Evolutionary conservation across 805 yeast species (phyloP), one percentile per base, ranked within the genome.

Genomic region (Allodekkera sacchari): DNA sequence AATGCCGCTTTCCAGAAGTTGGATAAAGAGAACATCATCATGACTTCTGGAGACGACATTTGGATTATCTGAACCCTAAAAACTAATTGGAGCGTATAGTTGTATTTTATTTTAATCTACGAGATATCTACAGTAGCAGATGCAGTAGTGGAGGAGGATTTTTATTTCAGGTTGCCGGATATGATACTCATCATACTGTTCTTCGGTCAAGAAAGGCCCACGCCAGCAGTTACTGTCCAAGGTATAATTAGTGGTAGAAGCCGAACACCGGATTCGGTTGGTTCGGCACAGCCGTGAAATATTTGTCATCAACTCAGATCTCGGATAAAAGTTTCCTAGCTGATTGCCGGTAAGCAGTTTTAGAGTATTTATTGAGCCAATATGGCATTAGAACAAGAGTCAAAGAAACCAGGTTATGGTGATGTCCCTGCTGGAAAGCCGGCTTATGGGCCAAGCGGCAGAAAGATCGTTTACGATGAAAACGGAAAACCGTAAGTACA

Each of bases 401-500:
- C 33, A 7, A 33, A 32, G 8, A 33, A 25, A 14, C 13, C 28
- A 11, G 10, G 25, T n/a, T 20, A 25, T 17, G 7, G 16, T 6
- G 18, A 12, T 7, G 25, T n/a, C 10, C 44, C 49, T 10, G 18
- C 35, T 4, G 47, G 45, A 14, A 45, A 38, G 42, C 77, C 80
- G 0, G 64, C 44, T 9, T 43, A 64, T 30, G 84, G 84, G 0
- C 61, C 70, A 3, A 51, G 69, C 15, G 94, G 94, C 0, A 64
- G 79, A 28, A 74, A 71, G 43, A 78, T 85, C 36, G 57, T 84
- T 15, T 74, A 83, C 35, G 96, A 83, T 49, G 77, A 83, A 51
- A 80, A 89, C 55, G 97, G 97, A 1, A 88, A 84, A 55, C 96
- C 96, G 87, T 83, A 64, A 52, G 92, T 74, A 38, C 10, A 14